Percentiles rank a stretch among this genome's conserved stretches.
Evolutionary conservation across 1,139 yeast genomes (phyloP).

Genomic region (Spathaspora jeffriesii): DNA sequence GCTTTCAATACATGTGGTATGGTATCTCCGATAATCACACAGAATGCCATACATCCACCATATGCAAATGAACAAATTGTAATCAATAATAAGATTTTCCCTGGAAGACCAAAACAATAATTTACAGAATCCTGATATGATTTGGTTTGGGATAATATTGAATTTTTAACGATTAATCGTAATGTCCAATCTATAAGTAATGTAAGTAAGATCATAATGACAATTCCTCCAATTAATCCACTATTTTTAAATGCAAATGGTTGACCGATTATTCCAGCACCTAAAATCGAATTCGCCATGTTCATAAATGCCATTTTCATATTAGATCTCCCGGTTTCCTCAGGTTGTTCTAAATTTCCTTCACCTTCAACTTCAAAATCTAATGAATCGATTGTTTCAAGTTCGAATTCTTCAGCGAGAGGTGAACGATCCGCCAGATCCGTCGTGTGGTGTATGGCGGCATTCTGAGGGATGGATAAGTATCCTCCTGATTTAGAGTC

Average conservation of each 20-base stretch:
- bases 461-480: not conserved
- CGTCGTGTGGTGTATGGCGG: not conserved
- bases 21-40: constrained; percentile 94
- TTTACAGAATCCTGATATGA: constrained; percentile 88
- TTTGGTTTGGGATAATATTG: constrained; percentile 71
- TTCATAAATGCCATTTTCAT: constrained; percentile 94
- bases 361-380: constrained; percentile 20
- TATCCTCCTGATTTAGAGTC: not conserved
- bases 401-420: constrained; percentile 25
- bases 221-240: constrained; percentile 75
- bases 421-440: constrained; percentile 5
- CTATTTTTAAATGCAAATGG: constrained; percentile 85
- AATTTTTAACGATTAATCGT: constrained; percentile 77
- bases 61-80: constrained; percentile 90
- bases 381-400: constrained; percentile 22
- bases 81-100: constrained; percentile 65
- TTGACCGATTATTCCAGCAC: constrained; percentile 95
- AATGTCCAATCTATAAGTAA: constrained; percentile 85
- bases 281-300: constrained; percentile 92
- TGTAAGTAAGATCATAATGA: constrained; percentile 62
- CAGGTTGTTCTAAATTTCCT: constrained; percentile 10
- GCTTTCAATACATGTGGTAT: constrained; percentile 86
- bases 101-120: constrained; percentile 74
- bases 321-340: constrained; percentile 36
- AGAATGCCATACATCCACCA: constrained; percentile 94